phyloP scores from a whole-genome alignment of 1,284 basidiomycete species.

The Omphalotus olearius region DNA sequence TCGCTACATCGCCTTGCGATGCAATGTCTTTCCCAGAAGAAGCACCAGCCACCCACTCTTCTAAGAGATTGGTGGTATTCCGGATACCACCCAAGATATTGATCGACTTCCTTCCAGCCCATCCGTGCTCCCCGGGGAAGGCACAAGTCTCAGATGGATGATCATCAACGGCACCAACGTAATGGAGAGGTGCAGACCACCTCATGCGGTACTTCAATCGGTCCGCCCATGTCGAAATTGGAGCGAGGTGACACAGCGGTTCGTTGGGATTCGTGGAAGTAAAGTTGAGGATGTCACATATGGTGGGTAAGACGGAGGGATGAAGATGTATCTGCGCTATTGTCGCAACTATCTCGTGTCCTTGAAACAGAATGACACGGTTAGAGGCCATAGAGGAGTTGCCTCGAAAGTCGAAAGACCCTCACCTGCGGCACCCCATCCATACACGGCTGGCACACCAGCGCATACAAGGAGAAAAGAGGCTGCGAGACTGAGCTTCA shows the following conservation, averaged over 20 bases:
- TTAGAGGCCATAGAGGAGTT: background rate
- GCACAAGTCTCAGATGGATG: slow-evolving; percentile 71
- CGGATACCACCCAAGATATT: slow-evolving; percentile 54
- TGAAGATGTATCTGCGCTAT: slow-evolving; percentile 90
- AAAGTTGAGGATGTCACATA: slow-evolving; percentile 68
- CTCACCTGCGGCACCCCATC: slow-evolving; percentile 27
- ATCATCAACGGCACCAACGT: slow-evolving; percentile 72
- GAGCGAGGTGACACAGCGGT: slow-evolving; percentile 68
- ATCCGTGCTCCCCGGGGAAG: slow-evolving; percentile 77
- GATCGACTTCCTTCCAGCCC: slow-evolving; percentile 60
- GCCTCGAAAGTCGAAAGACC: background rate
- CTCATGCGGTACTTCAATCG: slow-evolving; percentile 56
- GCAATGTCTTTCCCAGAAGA: slow-evolving; percentile 8
- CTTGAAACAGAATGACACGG: slow-evolving; percentile 27
- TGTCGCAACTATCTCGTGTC: slow-evolving; percentile 89
- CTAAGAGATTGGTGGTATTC: slow-evolving; percentile 12
- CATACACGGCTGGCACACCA: slow-evolving; percentile 20
- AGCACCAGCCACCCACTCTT: slow-evolving; percentile 16
- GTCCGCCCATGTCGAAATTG: slow-evolving; percentile 88
- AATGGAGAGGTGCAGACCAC: slow-evolving; percentile 73
- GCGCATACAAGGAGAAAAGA: background rate
- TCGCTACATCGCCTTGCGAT: slow-evolving; percentile 25
- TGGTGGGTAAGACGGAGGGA: slow-evolving; percentile 61
- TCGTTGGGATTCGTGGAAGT: slow-evolving; percentile 33
- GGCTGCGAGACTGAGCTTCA: slow-evolving; percentile 5